Conservation (phyloP, 768 basidiomycete species). For the Hebeloma cylindrosporum region DNA sequence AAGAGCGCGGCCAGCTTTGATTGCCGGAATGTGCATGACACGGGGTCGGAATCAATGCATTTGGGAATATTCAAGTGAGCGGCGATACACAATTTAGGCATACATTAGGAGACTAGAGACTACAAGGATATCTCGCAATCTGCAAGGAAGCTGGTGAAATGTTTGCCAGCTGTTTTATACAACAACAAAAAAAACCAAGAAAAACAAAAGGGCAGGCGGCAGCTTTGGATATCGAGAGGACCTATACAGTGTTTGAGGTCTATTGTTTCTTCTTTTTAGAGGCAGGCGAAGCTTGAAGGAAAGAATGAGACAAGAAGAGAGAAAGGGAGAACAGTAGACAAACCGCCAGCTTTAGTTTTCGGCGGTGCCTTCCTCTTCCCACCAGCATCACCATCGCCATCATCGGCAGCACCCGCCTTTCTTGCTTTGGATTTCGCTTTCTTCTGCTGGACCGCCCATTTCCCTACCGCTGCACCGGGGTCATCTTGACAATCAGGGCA, state of each 20-base stretch:
- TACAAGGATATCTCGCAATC: slow-evolving; percentile 8
- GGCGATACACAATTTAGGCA: background rate
- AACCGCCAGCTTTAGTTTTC: slow-evolving; percentile 20
- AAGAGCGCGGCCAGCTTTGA: too few species aligned
- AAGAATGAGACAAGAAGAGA: background rate
- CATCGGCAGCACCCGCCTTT: slow-evolving; percentile 18
- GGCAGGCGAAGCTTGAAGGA: slow-evolving; percentile 20
- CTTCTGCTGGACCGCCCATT: slow-evolving; percentile 31
- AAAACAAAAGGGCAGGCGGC: background rate
- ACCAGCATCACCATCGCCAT: slow-evolving; percentile 15
- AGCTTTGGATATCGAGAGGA: too few species aligned
- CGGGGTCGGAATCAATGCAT: too few species aligned
- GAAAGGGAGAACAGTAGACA: slow-evolving; percentile 1
- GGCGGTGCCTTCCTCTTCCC: slow-evolving; percentile 21
- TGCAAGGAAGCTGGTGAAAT: slow-evolving; percentile 4
- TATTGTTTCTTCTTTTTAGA: slow-evolving; percentile 34
- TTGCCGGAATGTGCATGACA: too few species aligned
- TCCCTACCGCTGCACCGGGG: slow-evolving; percentile 55
- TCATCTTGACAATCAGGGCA: slow-evolving; percentile 70
- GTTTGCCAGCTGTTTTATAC: slow-evolving; percentile 4
- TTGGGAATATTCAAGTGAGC: background rate
- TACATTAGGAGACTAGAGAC: slow-evolving; percentile 3
- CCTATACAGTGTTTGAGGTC: too few species aligned
- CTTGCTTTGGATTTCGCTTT: slow-evolving; percentile 29
- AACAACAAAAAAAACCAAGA: background rate